Evolutionary conservation across 495 filamentous ascomycete species (phyloP), one percentile per base, ranked within the genome.

Genomic region (Talaromyces borbonicus): DNA sequence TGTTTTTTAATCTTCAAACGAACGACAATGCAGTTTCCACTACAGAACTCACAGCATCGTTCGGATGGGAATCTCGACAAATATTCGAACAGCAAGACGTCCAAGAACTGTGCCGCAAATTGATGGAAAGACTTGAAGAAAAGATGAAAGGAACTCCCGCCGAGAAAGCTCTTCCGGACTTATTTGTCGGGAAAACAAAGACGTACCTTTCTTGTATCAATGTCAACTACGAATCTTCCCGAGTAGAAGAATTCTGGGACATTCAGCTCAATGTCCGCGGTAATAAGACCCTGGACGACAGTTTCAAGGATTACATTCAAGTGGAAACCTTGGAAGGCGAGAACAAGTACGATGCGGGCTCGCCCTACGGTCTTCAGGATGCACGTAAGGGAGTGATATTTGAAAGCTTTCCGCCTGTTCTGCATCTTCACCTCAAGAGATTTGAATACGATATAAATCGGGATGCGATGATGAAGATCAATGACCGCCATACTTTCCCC

Each of bases 51-150:
- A 99, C 92, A 0, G 79, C 79, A 47, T 95, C 93, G 0, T 99
- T 99, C 65, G 92, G 92, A 23, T 99, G 92, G 92, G 90, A 99
- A 53, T 90, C 89, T 0, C 80, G 84, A 50, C 90, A 99, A 60
- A 95, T 96, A 25, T 99, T 99, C 62, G 93, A 95, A 60, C 92
- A 99, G 60, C 92, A 99, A 67, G 92, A 99, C 65, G 92, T 99
- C 6, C 92, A 99, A 58, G 92, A 99, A 60, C 70, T 99, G 14
- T 95, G 88, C 14, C 76, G 92, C 32, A 95, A 96, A 59, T 72
- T 99, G 24, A 97, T 99, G 84, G 92, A 99, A 61, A 80, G 83
- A 36, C 78, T 99, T 67, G 92, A 97, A 57, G 80, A 89, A 56
- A 87, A 83, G 58, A 99, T 99, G 92, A 99, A 97, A 63, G 90